Base-by-base conservation (phyloP, 208 protist genomes). In the Balamuthia mandrillaris region DNA sequence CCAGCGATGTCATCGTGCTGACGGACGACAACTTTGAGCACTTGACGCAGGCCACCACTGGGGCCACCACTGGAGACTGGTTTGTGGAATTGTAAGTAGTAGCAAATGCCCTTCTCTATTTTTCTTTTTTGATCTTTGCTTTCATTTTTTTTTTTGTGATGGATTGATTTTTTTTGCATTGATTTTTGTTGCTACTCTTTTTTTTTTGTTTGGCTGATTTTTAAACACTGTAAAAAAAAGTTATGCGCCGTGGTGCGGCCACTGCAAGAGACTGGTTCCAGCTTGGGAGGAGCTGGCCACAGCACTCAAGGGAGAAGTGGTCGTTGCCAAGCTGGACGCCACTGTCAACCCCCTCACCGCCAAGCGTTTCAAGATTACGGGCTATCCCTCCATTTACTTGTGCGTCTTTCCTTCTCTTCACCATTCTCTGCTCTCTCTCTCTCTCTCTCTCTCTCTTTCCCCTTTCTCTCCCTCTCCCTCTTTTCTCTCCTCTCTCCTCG, bases 271-370 rank as follows among this genome's bases (percentile, higher is more conserved):
- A 31, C 45, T 84, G 29, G 78, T 3, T 10, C 78, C 78, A 18
- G 70, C 56, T 10, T 84, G 58, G 58, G 78, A 84, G 61, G 54
- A 74, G 7, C 78, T 84, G 27, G 78, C 78, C 41, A 84, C 78
- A 42, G 54, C 63, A 27, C 61, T 84, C 41, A 84, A 84, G 61
- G 78, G 78, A 47, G 21, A 35, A 37, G 21, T 75, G 4, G 39
- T 41, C 27, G 78, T 84, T 18, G 78, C 78, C 37, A 84, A 84
- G 61, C 45, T 79, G 27, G 70, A 79, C 70, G 70, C 47, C 1
- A 79, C 42, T 27, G 29, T n/a, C 21, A 79, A 79, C 33, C 70
- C 70, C 9, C 70, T 79, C 44, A 10, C 58, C 7, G 39, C 39
- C 33, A 79, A 79, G 49, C 70, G 70, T 10, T 79, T 79, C 42